Conservation (phyloP, 2,329 filamentous ascomycete genomes). For the Diaporthe australafricana region DNA sequence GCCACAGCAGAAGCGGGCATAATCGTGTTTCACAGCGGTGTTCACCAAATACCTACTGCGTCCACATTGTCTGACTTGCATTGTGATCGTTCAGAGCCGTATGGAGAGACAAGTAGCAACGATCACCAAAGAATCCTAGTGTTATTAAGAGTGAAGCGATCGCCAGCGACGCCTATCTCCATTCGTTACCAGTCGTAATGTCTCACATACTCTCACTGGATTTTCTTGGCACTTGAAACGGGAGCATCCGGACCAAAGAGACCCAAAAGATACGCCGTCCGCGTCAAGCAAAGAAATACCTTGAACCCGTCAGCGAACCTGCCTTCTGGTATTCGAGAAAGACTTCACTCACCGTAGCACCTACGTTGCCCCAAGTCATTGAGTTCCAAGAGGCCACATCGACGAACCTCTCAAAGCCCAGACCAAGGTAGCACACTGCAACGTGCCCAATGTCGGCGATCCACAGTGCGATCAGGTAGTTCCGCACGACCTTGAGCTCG, state of each 20-base stretch:
- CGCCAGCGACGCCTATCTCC: not conserved
- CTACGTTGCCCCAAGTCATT: constrained; percentile 80
- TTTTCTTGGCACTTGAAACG: constrained; percentile 38
- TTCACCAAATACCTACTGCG: not conserved
- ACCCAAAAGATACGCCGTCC: constrained; percentile 69
- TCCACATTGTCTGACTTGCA: not conserved
- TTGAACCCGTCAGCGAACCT: constrained; percentile 41
- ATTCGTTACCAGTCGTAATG: not conserved
- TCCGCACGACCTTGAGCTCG: constrained; percentile 74
- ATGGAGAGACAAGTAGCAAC: not conserved
- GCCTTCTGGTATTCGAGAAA: constrained; percentile 23
- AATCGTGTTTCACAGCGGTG: constrained; percentile 16
- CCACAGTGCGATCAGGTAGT: constrained; percentile 74
- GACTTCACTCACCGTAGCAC: constrained; percentile 64
- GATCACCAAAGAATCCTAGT: no score
- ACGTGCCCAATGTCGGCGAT: constrained; percentile 77
- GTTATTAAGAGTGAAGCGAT: not conserved
- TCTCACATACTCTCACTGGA: constrained; percentile 25
- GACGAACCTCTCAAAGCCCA: constrained; percentile 66
- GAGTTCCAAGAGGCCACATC: constrained; percentile 73
- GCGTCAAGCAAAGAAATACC: constrained; percentile 66
- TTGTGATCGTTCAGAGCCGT: not conserved
- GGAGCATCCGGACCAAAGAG: constrained; percentile 64
- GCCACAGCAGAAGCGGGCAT: not conserved
- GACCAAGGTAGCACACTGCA: constrained; percentile 67